Conservation (phyloP, 192 early-diverging fungal species). For the Geranomyces michiganensis region DNA sequence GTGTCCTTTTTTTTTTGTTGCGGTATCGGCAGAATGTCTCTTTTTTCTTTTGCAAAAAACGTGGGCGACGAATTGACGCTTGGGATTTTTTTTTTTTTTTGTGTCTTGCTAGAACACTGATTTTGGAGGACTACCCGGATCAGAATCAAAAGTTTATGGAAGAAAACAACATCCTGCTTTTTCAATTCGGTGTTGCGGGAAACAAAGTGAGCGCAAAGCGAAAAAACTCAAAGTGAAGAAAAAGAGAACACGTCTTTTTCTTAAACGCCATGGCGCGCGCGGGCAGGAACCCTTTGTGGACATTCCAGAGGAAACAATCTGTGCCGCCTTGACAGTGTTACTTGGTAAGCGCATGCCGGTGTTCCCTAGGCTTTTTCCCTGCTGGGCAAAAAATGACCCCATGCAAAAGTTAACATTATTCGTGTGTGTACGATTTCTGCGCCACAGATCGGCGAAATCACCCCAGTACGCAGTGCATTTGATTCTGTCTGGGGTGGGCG, state of each 20-base stretch:
- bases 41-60: too few species aligned
- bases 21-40: background rate
- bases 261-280: background rate
- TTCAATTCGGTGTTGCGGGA: constrained; percentile 96
- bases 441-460: constrained; percentile 50
- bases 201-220: constrained; percentile 69
- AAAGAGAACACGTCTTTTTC: too few species aligned
- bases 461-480: constrained; percentile 38
- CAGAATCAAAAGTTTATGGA: constrained; percentile 91
- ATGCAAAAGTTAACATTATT: too few species aligned
- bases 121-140: constrained; percentile 95
- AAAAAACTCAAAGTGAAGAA: too few species aligned
- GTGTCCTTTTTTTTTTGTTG: too few species aligned
- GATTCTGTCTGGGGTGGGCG: background rate
- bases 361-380: too few species aligned
- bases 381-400: too few species aligned
- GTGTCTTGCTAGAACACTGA: constrained; percentile 71
- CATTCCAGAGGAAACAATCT: constrained; percentile 57
- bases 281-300: constrained; percentile 57
- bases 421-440: too few species aligned
- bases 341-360: too few species aligned
- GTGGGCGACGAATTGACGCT: background rate
- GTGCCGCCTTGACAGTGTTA: constrained; percentile 52
- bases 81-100: background rate
- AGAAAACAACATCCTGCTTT: constrained; percentile 81